Evolutionary conservation across 129 eudicot genomes (phyloP).

Genomic region (Gnaphalium uliginosum): DNA sequence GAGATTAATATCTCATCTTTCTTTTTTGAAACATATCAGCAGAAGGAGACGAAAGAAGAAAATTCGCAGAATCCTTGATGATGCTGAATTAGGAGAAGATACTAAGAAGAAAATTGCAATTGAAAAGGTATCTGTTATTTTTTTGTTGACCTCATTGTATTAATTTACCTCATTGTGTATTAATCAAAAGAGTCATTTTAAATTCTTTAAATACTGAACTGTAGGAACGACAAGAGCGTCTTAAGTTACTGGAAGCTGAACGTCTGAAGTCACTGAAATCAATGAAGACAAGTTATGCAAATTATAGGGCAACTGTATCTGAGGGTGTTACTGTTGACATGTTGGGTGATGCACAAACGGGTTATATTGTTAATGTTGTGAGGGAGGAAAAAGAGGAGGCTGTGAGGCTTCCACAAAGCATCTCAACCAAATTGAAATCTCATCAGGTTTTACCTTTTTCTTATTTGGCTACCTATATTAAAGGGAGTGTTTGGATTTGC

Average conservation of each 20-base stretch:
- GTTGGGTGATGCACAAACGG: slow-evolving; percentile 76
- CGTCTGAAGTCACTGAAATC: slow-evolving; percentile 56
- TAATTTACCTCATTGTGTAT: not conserved
- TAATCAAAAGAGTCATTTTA: not conserved
- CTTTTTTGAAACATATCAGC: slow-evolving; percentile 33
- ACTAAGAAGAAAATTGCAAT: slow-evolving; percentile 92
- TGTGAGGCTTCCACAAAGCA: slow-evolving; percentile 88
- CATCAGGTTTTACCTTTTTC: slow-evolving; percentile 67
- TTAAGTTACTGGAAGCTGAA: slow-evolving; percentile 76
- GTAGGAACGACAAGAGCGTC: slow-evolving; percentile 98
- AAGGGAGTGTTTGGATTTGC: not conserved
- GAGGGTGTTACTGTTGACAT: slow-evolving; percentile 62
- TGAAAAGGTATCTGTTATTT: slow-evolving; percentile 68
- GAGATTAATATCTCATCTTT: slow-evolving; percentile 1
- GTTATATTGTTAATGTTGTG: slow-evolving; percentile 88
- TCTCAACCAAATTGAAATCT: slow-evolving; percentile 73
- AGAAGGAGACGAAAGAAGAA: slow-evolving; percentile 70
- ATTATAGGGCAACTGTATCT: slow-evolving; percentile 42
- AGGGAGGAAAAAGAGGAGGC: slow-evolving; percentile 94
- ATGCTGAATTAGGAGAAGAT: slow-evolving; percentile 96
- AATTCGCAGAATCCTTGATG: slow-evolving; percentile 94
- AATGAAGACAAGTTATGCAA: slow-evolving; percentile 41
- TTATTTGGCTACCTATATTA: slow-evolving; percentile 7
- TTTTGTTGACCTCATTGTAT: slow-evolving; percentile 3
- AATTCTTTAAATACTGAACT: not conserved